phyloP scores from a whole-genome alignment of 179 eudicot genomes.

The Beta macrorhiza region DNA sequence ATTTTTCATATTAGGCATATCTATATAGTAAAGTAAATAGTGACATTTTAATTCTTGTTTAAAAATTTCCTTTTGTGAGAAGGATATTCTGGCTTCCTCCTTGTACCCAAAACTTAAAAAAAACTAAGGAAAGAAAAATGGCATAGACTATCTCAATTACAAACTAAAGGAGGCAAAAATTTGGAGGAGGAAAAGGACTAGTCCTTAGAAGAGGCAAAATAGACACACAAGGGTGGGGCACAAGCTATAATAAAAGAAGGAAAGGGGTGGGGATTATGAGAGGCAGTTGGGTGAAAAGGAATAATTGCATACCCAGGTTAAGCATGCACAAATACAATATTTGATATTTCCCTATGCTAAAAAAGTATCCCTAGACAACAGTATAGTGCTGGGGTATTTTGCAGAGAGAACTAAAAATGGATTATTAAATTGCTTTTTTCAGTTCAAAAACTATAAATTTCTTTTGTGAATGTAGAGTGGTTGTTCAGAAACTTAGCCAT shows the following conservation, averaged over 20 bases:
- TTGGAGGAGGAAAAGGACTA: constrained; percentile 33
- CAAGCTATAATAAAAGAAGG: background rate
- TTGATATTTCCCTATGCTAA: background rate
- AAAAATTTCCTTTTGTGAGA: too few relatives aligned
- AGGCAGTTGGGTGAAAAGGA: constrained; percentile 25
- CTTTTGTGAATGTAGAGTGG: background rate
- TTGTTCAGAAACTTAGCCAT: constrained; percentile 17
- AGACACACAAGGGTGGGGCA: constrained; percentile 7
- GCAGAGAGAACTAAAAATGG: constrained; percentile 27
- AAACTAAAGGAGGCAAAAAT: constrained; percentile 3
- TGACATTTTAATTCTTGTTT: too few relatives aligned
- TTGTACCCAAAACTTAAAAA: too few relatives aligned
- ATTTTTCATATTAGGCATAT: too few relatives aligned
- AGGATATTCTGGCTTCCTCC: too few relatives aligned
- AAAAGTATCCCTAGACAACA: constrained; percentile 11
- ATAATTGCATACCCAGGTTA: constrained; percentile 27
- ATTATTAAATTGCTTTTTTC: constrained; percentile 38
- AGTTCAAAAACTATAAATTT: constrained; percentile 26
- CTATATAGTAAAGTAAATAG: too few relatives aligned
- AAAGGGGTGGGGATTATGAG: background rate
- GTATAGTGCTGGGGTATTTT: constrained; percentile 6
- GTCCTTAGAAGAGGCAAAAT: constrained; percentile 27
- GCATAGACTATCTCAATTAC: background rate
- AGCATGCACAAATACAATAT: constrained; percentile 20
- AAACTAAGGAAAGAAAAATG: too few relatives aligned